A percentile compares a stretch with the other conserved stretches of the same genome.
Evolutionary conservation across 139 green algal species (phyloP).

Genomic region (Eudorina sp.): DNA sequence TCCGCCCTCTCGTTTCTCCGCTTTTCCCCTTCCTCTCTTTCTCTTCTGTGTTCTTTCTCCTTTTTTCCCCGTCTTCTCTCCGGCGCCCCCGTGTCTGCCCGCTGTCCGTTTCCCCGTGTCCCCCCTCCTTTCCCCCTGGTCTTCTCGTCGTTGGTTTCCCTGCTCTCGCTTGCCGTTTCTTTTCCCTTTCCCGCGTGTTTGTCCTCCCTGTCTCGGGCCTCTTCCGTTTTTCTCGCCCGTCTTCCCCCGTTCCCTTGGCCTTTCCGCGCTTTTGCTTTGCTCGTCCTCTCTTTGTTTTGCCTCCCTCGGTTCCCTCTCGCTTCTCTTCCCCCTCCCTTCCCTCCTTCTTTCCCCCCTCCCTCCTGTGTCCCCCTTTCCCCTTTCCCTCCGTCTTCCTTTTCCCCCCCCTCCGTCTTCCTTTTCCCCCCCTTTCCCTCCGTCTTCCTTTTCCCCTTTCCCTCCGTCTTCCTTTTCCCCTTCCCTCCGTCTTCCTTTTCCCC

Average conservation of each 20-base stretch:
- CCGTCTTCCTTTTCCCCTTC: background rate
- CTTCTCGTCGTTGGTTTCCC: no score
- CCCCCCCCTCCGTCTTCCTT: background rate
- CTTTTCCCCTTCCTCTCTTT: background rate
- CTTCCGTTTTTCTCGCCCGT: background rate
- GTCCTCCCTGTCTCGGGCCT: background rate
- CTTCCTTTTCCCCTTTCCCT: background rate
- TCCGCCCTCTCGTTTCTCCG: background rate
- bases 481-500: background rate
- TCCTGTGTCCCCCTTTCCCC: no score
- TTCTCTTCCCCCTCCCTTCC: no score
- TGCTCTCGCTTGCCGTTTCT: background rate
- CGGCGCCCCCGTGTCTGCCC: no score
- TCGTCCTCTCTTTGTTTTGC: background rate
- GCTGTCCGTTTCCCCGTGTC: no score
- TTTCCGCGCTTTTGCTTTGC: no score
- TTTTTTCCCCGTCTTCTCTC: no score
- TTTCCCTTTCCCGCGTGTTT: background rate
- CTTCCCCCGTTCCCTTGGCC: no score
- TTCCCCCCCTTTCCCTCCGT: background rate
- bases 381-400: background rate
- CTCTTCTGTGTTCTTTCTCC: no score
- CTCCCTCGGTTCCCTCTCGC: no score
- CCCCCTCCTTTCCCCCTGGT: no score
- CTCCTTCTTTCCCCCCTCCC: no score